Conservation (phyloP, 2,329 filamentous ascomycete genomes). For the Xylaria sp. region DNA sequence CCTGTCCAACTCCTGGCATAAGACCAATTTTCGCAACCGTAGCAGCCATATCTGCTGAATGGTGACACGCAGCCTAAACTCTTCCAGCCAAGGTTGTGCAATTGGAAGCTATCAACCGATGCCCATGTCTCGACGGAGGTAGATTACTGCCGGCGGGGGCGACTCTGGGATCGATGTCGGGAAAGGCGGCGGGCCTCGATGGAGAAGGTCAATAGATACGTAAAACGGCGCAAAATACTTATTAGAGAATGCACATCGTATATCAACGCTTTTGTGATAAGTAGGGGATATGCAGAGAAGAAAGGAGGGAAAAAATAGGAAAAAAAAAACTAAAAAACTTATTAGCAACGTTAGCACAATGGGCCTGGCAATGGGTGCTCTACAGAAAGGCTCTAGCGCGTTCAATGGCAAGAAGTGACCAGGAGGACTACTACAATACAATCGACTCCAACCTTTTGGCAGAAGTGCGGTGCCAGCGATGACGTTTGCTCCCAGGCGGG, state of each 20-base stretch:
- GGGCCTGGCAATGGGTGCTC: neutral
- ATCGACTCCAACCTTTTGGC: neutral
- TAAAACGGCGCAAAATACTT: neutral
- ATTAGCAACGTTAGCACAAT: neutral
- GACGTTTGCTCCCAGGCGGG: neutral
- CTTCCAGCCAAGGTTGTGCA: constrained; percentile 8
- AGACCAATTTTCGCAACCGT: constrained; percentile 36
- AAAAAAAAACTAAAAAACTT: neutral
- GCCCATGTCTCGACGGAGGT: constrained; percentile 21
- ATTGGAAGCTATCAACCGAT: constrained; percentile 16
- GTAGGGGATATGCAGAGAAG: neutral
- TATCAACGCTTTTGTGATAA: neutral
- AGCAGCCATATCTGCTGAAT: constrained; percentile 33
- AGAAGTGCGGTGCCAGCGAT: neutral
- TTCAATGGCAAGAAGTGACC: neutral
- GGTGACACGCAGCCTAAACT: constrained; percentile 6
- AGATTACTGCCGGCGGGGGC: constrained; percentile 4
- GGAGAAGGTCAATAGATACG: neutral
- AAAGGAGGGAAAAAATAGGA: neutral
- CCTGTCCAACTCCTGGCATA: constrained; percentile 27
- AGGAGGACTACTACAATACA: neutral
- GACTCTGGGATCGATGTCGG: neutral
- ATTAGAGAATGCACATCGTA: constrained; percentile 14
- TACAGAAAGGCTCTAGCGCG: neutral
- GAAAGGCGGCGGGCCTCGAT: neutral